phyloP scores from a whole-genome alignment of 208 protist species.

The Zelonia costaricensis region DNA sequence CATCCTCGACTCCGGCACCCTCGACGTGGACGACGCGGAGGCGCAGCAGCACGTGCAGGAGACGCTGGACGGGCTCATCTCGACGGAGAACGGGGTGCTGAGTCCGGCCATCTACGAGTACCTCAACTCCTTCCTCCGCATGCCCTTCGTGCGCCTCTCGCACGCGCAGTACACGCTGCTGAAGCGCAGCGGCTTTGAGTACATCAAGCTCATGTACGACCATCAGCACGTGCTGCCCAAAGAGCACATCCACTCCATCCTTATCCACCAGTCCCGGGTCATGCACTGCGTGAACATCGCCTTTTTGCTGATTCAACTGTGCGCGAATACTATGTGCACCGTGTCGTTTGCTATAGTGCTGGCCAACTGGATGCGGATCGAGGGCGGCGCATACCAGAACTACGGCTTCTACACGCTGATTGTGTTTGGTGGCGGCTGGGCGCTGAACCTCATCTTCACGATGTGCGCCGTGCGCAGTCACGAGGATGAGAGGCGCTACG shows the following conservation, averaged over 20 bases:
- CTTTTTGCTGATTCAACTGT: conserved; percentile 43
- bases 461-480: conserved; percentile 59
- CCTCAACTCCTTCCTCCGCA: conserved; percentile 57
- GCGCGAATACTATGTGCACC: conserved; percentile 32
- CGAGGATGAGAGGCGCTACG: conserved; percentile 49
- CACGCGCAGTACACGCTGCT: conserved; percentile 54
- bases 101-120: conserved; percentile 68
- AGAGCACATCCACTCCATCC: conserved; percentile 39
- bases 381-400: conserved; percentile 21
- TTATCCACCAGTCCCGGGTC: conserved; percentile 38
- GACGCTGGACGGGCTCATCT: conserved; percentile 57
- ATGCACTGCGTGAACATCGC: conserved; percentile 46
- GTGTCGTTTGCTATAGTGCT: conserved; percentile 43
- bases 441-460: conserved; percentile 59
- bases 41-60: conserved; percentile 62
- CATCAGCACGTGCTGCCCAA: conserved; percentile 66
- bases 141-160: conserved; percentile 63
- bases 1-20: conserved; percentile 46
- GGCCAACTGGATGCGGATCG: conserved; percentile 40
- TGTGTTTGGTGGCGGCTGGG: conserved; percentile 68
- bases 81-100: conserved; percentile 29
- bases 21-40: conserved; percentile 53
- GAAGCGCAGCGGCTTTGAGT: conserved; percentile 82
- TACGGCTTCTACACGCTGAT: conserved; percentile 71
- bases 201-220: conserved; percentile 67